A percentile compares a stretch with the other conserved stretches of the same genome.
phyloP scores from a whole-genome alignment of 148 eudicot genomes.

The Amaranthus hypochondriacus region DNA sequence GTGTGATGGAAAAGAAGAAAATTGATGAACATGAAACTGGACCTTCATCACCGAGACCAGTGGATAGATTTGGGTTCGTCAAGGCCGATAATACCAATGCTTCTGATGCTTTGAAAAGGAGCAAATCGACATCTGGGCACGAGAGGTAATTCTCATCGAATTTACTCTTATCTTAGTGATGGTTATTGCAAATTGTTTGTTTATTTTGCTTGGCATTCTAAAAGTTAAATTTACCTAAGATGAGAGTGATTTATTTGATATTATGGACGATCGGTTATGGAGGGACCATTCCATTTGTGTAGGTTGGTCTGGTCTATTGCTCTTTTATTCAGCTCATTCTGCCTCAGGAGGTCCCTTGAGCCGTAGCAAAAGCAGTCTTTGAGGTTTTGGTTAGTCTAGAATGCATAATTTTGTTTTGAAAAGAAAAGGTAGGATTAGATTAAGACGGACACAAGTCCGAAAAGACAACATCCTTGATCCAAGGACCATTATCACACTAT shows the following conservation, averaged over 20 bases:
- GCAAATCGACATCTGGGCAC: slow-evolving; percentile 47
- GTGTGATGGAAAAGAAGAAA: slow-evolving; percentile 62
- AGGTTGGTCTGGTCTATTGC: background rate
- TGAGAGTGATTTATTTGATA: too few relatives aligned
- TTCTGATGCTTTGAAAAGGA: slow-evolving; percentile 51
- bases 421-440: too few relatives aligned
- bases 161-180: background rate
- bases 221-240: too few relatives aligned
- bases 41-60: slow-evolving; percentile 44
- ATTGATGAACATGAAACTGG: slow-evolving; percentile 54
- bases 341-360: slow-evolving; percentile 6
- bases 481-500: too few relatives aligned
- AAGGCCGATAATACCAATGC: slow-evolving; percentile 52
- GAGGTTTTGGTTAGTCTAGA: background rate
- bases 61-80: slow-evolving; percentile 83
- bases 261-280: too few relatives aligned
- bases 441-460: too few relatives aligned
- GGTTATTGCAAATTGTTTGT: background rate
- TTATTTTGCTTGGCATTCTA: background rate
- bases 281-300: background rate
- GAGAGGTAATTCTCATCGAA: slow-evolving; percentile 50
- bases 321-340: slow-evolving; percentile 15
- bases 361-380: background rate
- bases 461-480: too few relatives aligned
- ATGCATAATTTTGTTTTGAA: background rate